Evolutionary conservation across 2,329 filamentous ascomycete species (phyloP).

Genomic region (Trichophyton mentagrophytes): DNA sequence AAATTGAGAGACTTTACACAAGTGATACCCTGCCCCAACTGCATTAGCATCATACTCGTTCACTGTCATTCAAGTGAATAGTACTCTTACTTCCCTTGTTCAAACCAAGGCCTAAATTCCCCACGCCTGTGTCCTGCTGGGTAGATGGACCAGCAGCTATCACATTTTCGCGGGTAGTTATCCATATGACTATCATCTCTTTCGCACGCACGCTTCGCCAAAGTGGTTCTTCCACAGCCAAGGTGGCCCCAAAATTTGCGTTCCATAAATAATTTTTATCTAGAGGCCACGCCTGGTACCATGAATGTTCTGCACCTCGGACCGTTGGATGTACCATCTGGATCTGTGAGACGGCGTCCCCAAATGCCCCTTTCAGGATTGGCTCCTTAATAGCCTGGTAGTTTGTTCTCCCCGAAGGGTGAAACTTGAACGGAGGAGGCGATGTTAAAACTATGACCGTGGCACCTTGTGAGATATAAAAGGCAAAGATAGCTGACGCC

Average conservation of each 20-base stretch:
- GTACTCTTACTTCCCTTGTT: not conserved
- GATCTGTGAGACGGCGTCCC: slow-evolving; percentile 13
- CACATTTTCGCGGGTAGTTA: not conserved
- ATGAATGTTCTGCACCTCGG: slow-evolving; percentile 16
- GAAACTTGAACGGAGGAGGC: slow-evolving; percentile 19
- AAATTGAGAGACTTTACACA: no score
- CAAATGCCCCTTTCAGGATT: slow-evolving; percentile 17
- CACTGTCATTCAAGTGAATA: no score
- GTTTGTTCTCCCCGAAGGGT: slow-evolving; percentile 16
- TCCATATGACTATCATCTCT: not conserved
- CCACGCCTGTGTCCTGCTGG: not conserved
- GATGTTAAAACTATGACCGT: slow-evolving; percentile 17
- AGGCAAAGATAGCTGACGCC: slow-evolving; percentile 19
- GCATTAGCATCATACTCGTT: no score
- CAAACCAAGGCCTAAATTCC: not conserved
- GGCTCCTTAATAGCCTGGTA: slow-evolving; percentile 20
- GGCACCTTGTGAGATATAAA: slow-evolving; percentile 15
- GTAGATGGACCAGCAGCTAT: not conserved
- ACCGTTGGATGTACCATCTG: slow-evolving; percentile 19
- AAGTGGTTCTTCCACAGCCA: not conserved
- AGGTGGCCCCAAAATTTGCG: slow-evolving; percentile 9
- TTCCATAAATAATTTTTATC: slow-evolving; percentile 15
- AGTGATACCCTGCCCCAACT: no score
- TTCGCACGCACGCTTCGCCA: not conserved
- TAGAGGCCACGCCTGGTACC: slow-evolving; percentile 18